These are phyloP conservation scores for Talaromyces albobiverticillius DNA, from an alignment of 2,329 filamentous ascomycete genomes.

Conservation along the genomic window DNA sequence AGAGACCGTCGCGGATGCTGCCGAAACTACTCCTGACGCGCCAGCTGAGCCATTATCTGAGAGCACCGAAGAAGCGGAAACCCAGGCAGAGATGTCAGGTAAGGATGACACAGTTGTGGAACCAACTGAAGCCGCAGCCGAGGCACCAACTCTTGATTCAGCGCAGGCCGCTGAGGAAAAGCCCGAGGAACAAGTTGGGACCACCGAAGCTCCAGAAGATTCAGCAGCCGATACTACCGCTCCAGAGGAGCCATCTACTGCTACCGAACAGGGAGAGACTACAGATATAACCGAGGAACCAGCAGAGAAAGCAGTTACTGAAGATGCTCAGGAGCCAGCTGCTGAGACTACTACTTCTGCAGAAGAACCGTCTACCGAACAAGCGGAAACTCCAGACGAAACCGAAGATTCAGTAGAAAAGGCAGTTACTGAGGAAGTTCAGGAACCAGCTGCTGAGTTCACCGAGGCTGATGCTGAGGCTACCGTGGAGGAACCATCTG, in stretches of 20 bases:
- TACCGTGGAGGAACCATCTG: constrained; percentile 6
- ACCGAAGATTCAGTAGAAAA: background rate
- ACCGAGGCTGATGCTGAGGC: constrained; percentile 3
- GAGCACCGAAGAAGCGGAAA: background rate
- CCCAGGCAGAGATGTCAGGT: background rate
- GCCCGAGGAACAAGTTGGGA: background rate
- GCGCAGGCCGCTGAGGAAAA: constrained; percentile 1
- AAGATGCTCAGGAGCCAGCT: background rate
- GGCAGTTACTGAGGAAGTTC: background rate
- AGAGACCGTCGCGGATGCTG: background rate
- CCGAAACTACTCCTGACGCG: background rate
- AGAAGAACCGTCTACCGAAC: background rate
- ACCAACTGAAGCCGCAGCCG: background rate
- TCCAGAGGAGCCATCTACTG: background rate
- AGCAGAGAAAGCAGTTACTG: background rate
- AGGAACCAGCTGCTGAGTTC: background rate
- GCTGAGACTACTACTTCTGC: background rate
- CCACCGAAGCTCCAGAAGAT: background rate
- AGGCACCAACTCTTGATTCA: background rate
- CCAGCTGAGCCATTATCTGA: background rate
- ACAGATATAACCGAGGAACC: background rate
- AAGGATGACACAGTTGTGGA: background rate
- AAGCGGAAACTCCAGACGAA: background rate
- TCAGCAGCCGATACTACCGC: background rate
- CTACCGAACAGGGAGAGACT: background rate